Base-by-base conservation (phyloP, 352 stramenopile species). In the Pythium aphanidermatum region DNA sequence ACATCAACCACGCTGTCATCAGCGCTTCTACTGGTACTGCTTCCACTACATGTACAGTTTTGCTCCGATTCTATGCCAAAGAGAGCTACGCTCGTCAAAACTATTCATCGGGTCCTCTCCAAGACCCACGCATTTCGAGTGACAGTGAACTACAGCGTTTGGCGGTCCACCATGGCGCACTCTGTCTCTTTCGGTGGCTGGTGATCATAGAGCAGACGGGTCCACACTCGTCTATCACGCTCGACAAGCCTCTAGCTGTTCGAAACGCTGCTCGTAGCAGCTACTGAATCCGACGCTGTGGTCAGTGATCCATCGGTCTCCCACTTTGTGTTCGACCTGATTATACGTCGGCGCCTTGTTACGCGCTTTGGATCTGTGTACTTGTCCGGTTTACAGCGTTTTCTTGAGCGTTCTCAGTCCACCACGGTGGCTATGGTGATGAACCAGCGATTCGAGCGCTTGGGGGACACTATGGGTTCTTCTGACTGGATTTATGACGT, bases 401-500 rank as follows among this genome's bases (percentile, higher is more conserved):
- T 24, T 27, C 46, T 3, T 19, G 46, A 33, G 50, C 45, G 33
- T 31, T 17, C 21, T 33, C 40, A 20, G 23, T 1, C 9, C 23
- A 26, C 5, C 11, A n/a, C 12, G n/a, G 50, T 30, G 25, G 24
- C 19, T n/a, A 16, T 5, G 0, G 32, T 58, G 11, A 46, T 58
- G 50, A 58, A 51, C 14, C 40, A 58, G 29, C 32, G 50, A 5
- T 58, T 51, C 13, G 50, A 58, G 41, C 44, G 36, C 19, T 33
- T 46, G 27, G 43, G 35, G 16, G 16, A 36, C 20, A 0, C 24
- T 12, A 8, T 3, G 28, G 3, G 5, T n/a, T n/a, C n/a, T 23
- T 33, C 21, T 19, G 20, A 13, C 37, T 23, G 19, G 31, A 55
- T 17, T 11, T 25, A n/a, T 3, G 54, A 63, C 29, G 17, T 57